Evolutionary conservation across 2,329 filamentous ascomycete species (phyloP).

Genomic region (Phialocephala sp.): DNA sequence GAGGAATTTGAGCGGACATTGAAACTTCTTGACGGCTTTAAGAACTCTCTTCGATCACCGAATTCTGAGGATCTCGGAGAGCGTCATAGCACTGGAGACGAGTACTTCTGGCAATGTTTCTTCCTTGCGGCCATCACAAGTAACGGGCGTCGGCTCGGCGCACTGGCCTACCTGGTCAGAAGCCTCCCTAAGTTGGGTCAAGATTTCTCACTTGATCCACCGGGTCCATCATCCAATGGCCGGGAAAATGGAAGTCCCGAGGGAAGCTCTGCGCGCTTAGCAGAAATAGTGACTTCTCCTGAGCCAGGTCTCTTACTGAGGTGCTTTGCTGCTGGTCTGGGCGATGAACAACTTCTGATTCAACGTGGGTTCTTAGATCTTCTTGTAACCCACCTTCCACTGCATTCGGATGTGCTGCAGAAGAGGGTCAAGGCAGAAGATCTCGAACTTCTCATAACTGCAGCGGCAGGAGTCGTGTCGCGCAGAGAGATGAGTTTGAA

Average conservation of each 20-base stretch:
- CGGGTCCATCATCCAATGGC: slow-evolving; percentile 38
- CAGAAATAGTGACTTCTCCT: slow-evolving; percentile 77
- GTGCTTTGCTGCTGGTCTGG: slow-evolving; percentile 88
- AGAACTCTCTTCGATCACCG: slow-evolving; percentile 65
- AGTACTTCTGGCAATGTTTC: slow-evolving; percentile 98
- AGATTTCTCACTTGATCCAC: slow-evolving; percentile 42
- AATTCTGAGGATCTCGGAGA: slow-evolving; percentile 56
- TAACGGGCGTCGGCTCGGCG: slow-evolving; percentile 81
- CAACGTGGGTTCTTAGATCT: slow-evolving; percentile 94
- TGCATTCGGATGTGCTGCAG: slow-evolving; percentile 83
- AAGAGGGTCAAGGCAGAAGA: slow-evolving; percentile 74
- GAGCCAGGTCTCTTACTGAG: slow-evolving; percentile 90
- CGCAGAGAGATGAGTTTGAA: slow-evolving; percentile 97
- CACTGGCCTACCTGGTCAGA: slow-evolving; percentile 83
- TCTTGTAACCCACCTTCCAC: slow-evolving; percentile 85
- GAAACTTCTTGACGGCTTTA: slow-evolving; percentile 78
- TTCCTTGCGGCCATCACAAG: slow-evolving; percentile 94
- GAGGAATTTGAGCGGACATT: slow-evolving; percentile 95
- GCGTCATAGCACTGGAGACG: slow-evolving; percentile 68
- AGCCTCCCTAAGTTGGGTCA: slow-evolving; percentile 75
- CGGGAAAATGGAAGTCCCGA: slow-evolving; percentile 41
- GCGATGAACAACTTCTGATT: slow-evolving; percentile 86
- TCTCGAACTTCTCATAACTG: slow-evolving; percentile 79
- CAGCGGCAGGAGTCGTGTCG: slow-evolving; percentile 85
- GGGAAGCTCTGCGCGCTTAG: slow-evolving; percentile 56